phyloP scores from a whole-genome alignment of 2,329 filamentous ascomycete species.

The Fusarium citri region DNA sequence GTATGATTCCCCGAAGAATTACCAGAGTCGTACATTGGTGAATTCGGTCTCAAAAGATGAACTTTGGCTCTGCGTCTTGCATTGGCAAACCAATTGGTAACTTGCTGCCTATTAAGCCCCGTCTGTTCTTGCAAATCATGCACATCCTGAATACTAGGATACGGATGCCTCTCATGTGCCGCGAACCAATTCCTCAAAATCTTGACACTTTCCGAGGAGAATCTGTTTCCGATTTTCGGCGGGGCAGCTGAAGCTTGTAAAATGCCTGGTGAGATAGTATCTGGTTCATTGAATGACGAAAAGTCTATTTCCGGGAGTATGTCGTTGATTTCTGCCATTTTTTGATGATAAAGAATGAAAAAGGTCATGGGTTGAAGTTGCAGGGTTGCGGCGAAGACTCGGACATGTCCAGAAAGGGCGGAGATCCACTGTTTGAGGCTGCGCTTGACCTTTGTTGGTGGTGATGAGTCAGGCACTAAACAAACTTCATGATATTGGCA shows the following conservation, averaged over 20 bases:
- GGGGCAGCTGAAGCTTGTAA: slow-evolving; percentile 26
- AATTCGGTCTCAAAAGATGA: slow-evolving; percentile 49
- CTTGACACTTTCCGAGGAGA: slow-evolving; percentile 32
- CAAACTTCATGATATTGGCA: slow-evolving; percentile 13
- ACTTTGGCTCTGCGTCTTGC: slow-evolving; percentile 81
- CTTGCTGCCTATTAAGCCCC: slow-evolving; percentile 80
- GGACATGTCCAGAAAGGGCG: slow-evolving; percentile 37
- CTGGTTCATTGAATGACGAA: background rate
- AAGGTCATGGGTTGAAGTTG: slow-evolving; percentile 16
- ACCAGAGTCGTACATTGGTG: slow-evolving; percentile 34
- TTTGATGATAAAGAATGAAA: slow-evolving; percentile 6
- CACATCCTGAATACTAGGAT: slow-evolving; percentile 85
- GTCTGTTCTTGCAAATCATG: slow-evolving; percentile 78
- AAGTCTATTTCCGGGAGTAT: background rate
- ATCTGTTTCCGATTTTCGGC: slow-evolving; percentile 35
- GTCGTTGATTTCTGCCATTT: background rate
- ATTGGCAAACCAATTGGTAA: slow-evolving; percentile 90
- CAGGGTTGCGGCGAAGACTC: slow-evolving; percentile 30
- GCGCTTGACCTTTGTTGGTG: background rate
- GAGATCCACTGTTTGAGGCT: slow-evolving; percentile 30
- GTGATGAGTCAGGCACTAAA: slow-evolving; percentile 22
- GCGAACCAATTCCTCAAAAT: slow-evolving; percentile 84
- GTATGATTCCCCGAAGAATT: slow-evolving; percentile 28
- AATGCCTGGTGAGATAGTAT: slow-evolving; percentile 27
- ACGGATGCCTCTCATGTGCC: slow-evolving; percentile 80